Evolutionary conservation across 768 basidiomycete genomes (phyloP).

Genomic region (Sporobolomyces roseus): DNA sequence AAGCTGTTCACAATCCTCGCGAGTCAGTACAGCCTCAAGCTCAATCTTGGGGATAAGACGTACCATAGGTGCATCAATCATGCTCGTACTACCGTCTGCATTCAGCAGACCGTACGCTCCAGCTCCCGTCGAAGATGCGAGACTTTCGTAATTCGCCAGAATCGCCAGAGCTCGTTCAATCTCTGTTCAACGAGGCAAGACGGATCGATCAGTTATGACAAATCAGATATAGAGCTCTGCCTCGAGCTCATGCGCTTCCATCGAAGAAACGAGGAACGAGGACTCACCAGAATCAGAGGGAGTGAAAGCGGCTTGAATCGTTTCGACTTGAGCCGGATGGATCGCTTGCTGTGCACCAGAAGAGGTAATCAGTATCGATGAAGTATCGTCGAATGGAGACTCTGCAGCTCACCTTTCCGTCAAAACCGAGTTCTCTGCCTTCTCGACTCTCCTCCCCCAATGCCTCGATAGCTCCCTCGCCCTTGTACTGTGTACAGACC

Average conservation of each 20-base stretch:
- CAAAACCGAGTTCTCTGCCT: conserved; percentile 76
- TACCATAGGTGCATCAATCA: conserved; percentile 90
- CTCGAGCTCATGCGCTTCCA: no score
- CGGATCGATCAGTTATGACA: not conserved
- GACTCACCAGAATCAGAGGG: conserved; percentile 64
- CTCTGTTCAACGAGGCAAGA: conserved; percentile 52
- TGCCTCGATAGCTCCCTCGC: conserved; percentile 69
- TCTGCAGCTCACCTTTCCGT: conserved; percentile 73
- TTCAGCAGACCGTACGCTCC: conserved; percentile 67
- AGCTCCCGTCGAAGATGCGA: conserved; percentile 47
- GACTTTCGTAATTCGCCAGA: conserved; percentile 60
- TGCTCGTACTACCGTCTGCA: conserved; percentile 56
- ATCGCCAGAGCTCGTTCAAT: conserved; percentile 73
- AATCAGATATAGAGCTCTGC: no score
- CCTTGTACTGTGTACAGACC: conserved; percentile 70
- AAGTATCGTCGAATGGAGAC: no score
- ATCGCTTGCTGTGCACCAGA: conserved; percentile 86
- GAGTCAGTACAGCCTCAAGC: not conserved
- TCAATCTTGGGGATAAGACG: conserved; percentile 48
- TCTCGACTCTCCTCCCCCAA: conserved; percentile 73
- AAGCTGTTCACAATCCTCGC: not conserved
- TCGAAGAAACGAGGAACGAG: no score
- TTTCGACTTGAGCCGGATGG: conserved; percentile 75
- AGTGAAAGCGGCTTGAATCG: conserved; percentile 72
- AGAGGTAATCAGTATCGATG: no score